Evolutionary conservation across 1,284 basidiomycete species (phyloP).

Genomic region (Marasmius tenuissimus): DNA sequence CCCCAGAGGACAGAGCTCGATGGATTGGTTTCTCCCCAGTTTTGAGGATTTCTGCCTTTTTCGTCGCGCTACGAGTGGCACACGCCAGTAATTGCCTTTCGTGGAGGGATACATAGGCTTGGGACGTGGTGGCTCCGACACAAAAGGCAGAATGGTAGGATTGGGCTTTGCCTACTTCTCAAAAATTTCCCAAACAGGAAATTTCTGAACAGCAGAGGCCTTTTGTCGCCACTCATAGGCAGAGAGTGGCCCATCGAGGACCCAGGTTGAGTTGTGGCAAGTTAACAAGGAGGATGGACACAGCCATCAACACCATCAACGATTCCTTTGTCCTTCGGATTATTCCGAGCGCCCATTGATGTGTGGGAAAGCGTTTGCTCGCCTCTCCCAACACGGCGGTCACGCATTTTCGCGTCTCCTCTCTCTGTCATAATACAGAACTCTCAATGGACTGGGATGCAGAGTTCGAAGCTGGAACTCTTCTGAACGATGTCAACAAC

Average conservation of each 20-base stretch:
- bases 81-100: no score
- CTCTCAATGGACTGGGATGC: constrained; percentile 10
- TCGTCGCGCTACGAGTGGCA: no score
- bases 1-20: background rate
- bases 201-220: background rate
- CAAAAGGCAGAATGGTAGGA: background rate
- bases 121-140: background rate
- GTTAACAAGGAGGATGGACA: no score
- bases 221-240: background rate
- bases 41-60: background rate
- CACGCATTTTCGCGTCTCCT: no score
- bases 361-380: background rate
- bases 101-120: background rate
- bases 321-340: no score
- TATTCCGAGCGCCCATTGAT: no score
- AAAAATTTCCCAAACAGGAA: background rate
- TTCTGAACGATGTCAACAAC: constrained; percentile 2
- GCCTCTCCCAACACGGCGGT: background rate
- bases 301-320: no score
- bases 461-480: constrained; percentile 2
- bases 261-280: no score
- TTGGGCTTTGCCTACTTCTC: background rate
- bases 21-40: background rate
- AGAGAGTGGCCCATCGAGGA: no score
- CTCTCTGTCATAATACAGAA: no score